Base-by-base conservation (phyloP, 1,284 basidiomycete genomes). In the Trichosporon faecale region DNA sequence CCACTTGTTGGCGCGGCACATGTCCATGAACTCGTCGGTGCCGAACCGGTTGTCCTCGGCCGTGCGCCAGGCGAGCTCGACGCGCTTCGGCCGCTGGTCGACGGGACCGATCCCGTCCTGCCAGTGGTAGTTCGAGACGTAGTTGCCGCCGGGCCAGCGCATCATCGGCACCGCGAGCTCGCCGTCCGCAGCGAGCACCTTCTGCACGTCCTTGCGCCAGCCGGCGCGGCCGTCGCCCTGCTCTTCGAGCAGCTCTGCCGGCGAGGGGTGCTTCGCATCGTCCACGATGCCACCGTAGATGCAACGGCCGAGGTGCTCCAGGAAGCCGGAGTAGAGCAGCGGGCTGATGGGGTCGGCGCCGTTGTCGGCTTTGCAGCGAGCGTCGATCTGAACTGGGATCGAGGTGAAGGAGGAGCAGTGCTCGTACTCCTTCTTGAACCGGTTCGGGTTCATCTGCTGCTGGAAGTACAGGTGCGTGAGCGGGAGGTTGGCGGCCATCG, bases 21-120 rank as follows among this genome's bases (percentile, higher is more conserved):
- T 79, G 40, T 76, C 76, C 61, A 81, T 77, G 70, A 80, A 86
- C 79, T 86, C 85, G 74, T 86, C 87, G 0, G 88, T 89, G 37
- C 88, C 89, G 71, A 90, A 90, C 66, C 61, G 84, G 72, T 90
- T 90, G 73, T 85, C 86, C 77, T 90, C 89, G 72, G 88, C 86
- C 0, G 85, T 86, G 27, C 87, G 81, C 89, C 88, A 90, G 2
- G 89, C 88, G 18, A 89, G 84, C 77, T 90, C 88, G 46, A 76
- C 70, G 21, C 88, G 87, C 44, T 86, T 85, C 52, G 87, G 88
- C 31, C 88, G 84, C 14, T 83, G 70, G 49, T 86, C 83, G 66
- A 83, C 84, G 11, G 88, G 87, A 0, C 88, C 88, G 44, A 89
- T 84, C 1, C 88, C 88, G 79, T 89, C 88, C 80, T 89, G 86